These are phyloP conservation scores for Monosporascus sp. DNA, from an alignment of 2,329 filamentous ascomycete species.

Conservation along the genomic window DNA sequence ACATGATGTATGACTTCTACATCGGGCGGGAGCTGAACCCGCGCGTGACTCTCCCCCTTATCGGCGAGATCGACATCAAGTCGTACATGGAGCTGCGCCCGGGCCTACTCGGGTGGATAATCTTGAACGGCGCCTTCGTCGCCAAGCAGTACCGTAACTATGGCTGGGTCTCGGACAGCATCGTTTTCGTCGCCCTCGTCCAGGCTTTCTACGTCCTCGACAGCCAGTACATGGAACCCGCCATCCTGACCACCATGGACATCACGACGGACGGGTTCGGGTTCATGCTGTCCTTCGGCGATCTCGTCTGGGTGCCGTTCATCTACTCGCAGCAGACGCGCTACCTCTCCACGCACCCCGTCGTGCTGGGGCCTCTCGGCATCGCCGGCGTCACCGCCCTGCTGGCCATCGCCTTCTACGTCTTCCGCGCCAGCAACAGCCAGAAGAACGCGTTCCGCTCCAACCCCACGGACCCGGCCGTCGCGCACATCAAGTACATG, in stretches of 20 bases:
- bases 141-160: slow-evolving; percentile 84
- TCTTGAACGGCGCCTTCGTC: slow-evolving; percentile 78
- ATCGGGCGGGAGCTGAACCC: slow-evolving; percentile 95
- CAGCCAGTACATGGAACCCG: slow-evolving; percentile 78
- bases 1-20: slow-evolving; percentile 91
- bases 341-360: slow-evolving; percentile 78
- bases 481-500: slow-evolving; percentile 79
- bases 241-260: slow-evolving; percentile 90
- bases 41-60: slow-evolving; percentile 68
- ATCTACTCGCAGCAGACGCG: slow-evolving; percentile 79
- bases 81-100: slow-evolving; percentile 86
- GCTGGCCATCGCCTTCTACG: slow-evolving; percentile 71
- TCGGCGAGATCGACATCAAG: slow-evolving; percentile 88
- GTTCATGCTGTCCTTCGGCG: slow-evolving; percentile 90
- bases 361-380: slow-evolving; percentile 67
- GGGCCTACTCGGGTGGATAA: slow-evolving; percentile 82
- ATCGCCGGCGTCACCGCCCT: slow-evolving; percentile 61
- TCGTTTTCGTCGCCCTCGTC: slow-evolving; percentile 69
- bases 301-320: slow-evolving; percentile 90
- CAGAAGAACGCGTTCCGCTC: slow-evolving; percentile 94
- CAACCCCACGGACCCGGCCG: slow-evolving; percentile 72
- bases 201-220: slow-evolving; percentile 84
- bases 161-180: slow-evolving; percentile 80
- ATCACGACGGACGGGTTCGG: slow-evolving; percentile 91
- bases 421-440: slow-evolving; percentile 91